Percentiles rank a stretch among this genome's conserved stretches.
These are phyloP conservation scores for Cladophialophora immunda DNA, from an alignment of 2,329 filamentous ascomycete genomes.

Conservation along the genomic window DNA sequence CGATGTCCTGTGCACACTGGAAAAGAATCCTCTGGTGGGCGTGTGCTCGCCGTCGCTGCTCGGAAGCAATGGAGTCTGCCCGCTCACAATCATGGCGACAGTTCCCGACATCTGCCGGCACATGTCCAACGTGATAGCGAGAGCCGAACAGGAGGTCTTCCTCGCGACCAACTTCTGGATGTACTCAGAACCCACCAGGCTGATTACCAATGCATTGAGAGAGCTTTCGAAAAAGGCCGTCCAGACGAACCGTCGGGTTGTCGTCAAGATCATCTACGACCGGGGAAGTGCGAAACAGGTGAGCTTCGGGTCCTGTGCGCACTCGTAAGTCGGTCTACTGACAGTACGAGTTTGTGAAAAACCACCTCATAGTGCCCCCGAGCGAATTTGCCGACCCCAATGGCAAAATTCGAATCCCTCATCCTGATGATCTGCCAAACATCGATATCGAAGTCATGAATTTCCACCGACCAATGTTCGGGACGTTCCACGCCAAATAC, in stretches of 20 bases:
- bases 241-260: conserved; percentile 63
- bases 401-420: conserved; percentile 66
- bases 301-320: conserved; percentile 1
- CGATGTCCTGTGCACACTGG: conserved; percentile 63
- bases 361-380: conserved; percentile 68
- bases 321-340: conserved; percentile 53
- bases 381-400: conserved; percentile 64
- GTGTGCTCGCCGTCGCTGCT: conserved; percentile 67
- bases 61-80: conserved; percentile 70
- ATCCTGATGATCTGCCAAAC: conserved; percentile 72
- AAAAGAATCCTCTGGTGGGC: conserved; percentile 53
- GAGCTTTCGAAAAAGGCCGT: conserved; percentile 74
- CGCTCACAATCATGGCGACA: conserved; percentile 73
- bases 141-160: conserved; percentile 76
- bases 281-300: conserved; percentile 71
- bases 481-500: conserved; percentile 81
- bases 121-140: conserved; percentile 77
- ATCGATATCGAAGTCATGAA: conserved; percentile 77
- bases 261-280: conserved; percentile 80
- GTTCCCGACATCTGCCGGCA: conserved; percentile 77
- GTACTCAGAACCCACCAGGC: conserved; percentile 70
- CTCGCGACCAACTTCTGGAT: conserved; percentile 81
- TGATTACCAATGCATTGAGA: conserved; percentile 72
- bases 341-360: conserved; percentile 54
- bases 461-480: conserved; percentile 73